Evolutionary conservation across 192 early-diverging fungal species (phyloP).

Genomic region (Linnemannia zychae): DNA sequence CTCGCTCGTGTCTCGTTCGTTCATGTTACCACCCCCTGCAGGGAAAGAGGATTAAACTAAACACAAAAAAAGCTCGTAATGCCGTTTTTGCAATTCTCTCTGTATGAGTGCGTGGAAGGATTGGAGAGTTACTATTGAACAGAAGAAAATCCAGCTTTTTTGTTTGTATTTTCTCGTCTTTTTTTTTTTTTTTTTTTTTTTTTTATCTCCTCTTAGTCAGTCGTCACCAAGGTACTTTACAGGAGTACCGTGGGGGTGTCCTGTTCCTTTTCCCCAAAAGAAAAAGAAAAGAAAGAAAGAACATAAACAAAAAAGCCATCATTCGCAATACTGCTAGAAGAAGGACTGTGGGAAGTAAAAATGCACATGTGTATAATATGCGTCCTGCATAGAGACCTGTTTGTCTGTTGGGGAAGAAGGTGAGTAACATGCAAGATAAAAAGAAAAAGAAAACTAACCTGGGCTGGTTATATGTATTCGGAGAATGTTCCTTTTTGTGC

Average conservation of each 20-base stretch:
- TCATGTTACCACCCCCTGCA: conserved; percentile 3
- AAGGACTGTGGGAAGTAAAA: neutral
- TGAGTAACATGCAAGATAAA: neutral
- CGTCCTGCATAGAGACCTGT: neutral
- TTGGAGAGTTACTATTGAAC: neutral
- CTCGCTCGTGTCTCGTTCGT: neutral
- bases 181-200: neutral
- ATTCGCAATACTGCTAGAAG: neutral
- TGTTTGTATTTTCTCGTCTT: neutral
- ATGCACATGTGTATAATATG: neutral
- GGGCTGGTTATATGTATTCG: neutral
- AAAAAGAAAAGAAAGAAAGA: neutral
- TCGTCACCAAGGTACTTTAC: neutral
- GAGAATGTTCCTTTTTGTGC: conserved; percentile 46
- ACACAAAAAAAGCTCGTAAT: neutral
- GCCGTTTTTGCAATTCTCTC: neutral
- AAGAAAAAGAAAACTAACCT: conserved; percentile 10
- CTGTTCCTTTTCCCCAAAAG: neutral
- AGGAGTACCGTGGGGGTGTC: neutral
- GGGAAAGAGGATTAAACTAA: neutral
- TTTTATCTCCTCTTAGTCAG: neutral
- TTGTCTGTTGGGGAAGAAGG: neutral
- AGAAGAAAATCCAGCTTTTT: neutral
- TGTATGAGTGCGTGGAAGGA: neutral
- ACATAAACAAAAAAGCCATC: neutral